Conservation (phyloP, 202 grass and related monocot species). For the Carex arenaria region DNA sequence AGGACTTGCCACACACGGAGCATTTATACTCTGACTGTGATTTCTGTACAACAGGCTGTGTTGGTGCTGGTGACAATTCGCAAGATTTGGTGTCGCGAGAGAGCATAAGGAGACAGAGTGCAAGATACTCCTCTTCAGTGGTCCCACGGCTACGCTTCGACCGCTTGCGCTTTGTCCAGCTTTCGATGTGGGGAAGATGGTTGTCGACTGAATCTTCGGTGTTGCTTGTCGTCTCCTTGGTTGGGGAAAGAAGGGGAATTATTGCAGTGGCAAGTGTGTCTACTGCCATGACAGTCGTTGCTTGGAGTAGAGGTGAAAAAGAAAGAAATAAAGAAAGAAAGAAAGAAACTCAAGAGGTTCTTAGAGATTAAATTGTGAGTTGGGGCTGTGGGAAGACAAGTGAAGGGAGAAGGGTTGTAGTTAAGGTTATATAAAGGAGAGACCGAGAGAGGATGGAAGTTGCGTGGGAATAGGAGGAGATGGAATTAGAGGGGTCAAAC, state of each 20-base stretch:
- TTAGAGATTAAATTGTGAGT: not conserved
- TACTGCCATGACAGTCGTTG: constrained; percentile 26
- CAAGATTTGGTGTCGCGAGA: constrained; percentile 37
- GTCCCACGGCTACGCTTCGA: constrained; percentile 42
- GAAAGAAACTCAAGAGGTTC: not conserved
- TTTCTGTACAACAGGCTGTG: not conserved
- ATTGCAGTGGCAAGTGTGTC: constrained; percentile 45
- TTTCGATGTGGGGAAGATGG: constrained; percentile 43
- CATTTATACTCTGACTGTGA: constrained; percentile 49
- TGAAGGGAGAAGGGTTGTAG: constrained; percentile 32
- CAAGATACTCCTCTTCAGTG: constrained; percentile 90
- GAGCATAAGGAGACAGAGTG: constrained; percentile 93
- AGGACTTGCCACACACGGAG: constrained; percentile 79
- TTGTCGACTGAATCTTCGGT: constrained; percentile 37
- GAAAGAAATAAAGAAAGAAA: not conserved
- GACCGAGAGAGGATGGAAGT: constrained; percentile 14
- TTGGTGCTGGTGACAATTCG: constrained; percentile 16
- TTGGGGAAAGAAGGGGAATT: constrained; percentile 2
- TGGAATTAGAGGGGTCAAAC: constrained; percentile 37
- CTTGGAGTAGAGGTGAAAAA: not conserved
- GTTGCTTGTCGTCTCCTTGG: constrained; percentile 10
- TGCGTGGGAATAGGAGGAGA: constrained; percentile 30
- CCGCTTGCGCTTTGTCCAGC: constrained; percentile 85
- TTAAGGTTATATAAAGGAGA: constrained; percentile 27
- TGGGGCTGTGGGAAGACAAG: not conserved